These are phyloP conservation scores for Backusella circina DNA, from an alignment of 192 early-diverging fungal species.

Conservation along the genomic window DNA sequence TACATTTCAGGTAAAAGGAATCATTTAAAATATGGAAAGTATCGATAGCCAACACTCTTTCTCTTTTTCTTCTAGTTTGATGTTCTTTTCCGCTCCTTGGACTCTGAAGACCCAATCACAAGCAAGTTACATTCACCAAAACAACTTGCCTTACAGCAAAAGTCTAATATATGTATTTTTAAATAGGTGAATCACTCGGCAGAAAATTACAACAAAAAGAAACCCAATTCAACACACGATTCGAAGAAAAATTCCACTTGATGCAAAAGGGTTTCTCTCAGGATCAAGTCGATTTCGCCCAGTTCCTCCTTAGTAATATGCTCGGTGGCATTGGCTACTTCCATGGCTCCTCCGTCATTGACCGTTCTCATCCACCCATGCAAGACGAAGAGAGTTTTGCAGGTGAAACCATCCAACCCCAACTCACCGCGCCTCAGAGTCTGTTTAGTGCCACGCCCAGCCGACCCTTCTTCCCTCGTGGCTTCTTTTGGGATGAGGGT, in stretches of 20 bases:
- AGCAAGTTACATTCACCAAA: too few species aligned
- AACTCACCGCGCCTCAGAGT: slow-evolving; percentile 58
- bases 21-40: too few species aligned
- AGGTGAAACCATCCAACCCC: slow-evolving; percentile 45
- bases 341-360: slow-evolving; percentile 72
- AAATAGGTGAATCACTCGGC: not conserved
- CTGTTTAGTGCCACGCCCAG: slow-evolving; percentile 84
- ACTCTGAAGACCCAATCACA: slow-evolving; percentile 19
- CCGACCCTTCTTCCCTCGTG: slow-evolving; percentile 92
- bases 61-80: too few species aligned
- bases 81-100: slow-evolving; percentile 43
- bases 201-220: slow-evolving; percentile 7
- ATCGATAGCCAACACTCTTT: too few species aligned
- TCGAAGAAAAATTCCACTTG: slow-evolving; percentile 71
- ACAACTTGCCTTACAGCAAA: too few species aligned
- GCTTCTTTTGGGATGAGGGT: slow-evolving; percentile 95
- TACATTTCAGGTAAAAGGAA: slow-evolving; percentile 62
- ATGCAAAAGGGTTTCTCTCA: slow-evolving; percentile 57
- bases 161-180: not conserved
- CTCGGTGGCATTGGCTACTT: slow-evolving; percentile 90
- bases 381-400: slow-evolving; percentile 52
- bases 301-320: slow-evolving; percentile 75
- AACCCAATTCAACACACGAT: slow-evolving; percentile 61
- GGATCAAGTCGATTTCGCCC: slow-evolving; percentile 66
- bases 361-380: slow-evolving; percentile 58